A percentile compares a stretch with the other conserved stretches of the same genome.
These are phyloP conservation scores for Cladobotryum mycophilum DNA, from an alignment of 2,329 filamentous ascomycete species.

Conservation along the genomic window DNA sequence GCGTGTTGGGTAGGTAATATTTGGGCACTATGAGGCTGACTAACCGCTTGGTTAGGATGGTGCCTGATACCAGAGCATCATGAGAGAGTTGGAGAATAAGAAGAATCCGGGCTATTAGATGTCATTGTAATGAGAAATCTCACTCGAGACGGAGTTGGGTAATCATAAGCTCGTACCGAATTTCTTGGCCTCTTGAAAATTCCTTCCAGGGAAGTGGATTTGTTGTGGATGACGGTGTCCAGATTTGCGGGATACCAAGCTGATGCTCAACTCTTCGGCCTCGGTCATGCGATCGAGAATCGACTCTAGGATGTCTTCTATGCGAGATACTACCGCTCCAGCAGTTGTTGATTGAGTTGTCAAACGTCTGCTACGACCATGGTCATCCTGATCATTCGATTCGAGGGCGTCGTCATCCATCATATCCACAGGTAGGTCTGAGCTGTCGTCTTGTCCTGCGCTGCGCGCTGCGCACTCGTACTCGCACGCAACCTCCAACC, in stretches of 20 bases:
- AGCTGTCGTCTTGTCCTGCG: too few relatives aligned
- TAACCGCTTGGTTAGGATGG: constrained; percentile 56
- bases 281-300: constrained; percentile 23
- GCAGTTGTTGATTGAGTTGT: constrained; percentile 2
- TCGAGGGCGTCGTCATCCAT: too few relatives aligned
- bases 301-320: constrained; percentile 29
- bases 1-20: too few relatives aligned
- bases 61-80: constrained; percentile 49
- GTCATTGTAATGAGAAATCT: not conserved
- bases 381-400: too few relatives aligned
- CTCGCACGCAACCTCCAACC: too few relatives aligned
- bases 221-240: constrained; percentile 13
- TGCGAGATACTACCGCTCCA: constrained; percentile 26
- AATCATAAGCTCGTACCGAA: constrained; percentile 38
- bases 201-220: constrained; percentile 43
- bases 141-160: not conserved
- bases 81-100: constrained; percentile 55
- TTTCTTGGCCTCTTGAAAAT: constrained; percentile 40
- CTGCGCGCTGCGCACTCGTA: too few relatives aligned
- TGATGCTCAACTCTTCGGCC: constrained; percentile 22
- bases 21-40: constrained; percentile 6
- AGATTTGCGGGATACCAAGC: constrained; percentile 19
- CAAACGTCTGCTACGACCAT: not conserved
- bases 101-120: constrained; percentile 48
- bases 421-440: too few relatives aligned